Base-by-base conservation (phyloP, 768 basidiomycete species). In the Hydnomerulius pinastri region DNA sequence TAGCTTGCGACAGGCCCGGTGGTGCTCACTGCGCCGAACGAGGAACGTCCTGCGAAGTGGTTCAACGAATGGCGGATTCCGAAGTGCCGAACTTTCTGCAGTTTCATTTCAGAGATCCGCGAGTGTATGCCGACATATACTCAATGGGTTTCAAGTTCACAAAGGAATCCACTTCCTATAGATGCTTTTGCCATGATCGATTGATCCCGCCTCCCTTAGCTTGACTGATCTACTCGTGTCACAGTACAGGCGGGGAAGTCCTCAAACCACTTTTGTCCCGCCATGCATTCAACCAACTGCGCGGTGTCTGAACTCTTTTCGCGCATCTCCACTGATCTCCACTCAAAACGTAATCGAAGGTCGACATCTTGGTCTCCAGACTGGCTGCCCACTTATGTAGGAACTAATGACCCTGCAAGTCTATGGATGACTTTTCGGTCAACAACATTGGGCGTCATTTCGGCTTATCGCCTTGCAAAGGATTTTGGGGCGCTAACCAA, bases 71-170 rank as follows among this genome's bases (percentile, higher is more conserved):
- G n/a, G n/a, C n/a, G n/a, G n/a, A n/a, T n/a, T 59, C 28, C 7
- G 11, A 28, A 21, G 43, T 11, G 23, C 27, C 27, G 28, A 20
- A 43, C 30, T 4, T 18, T n/a, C 12, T 43, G 56, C 58, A 61
- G 46, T 53, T 62, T 54, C 61, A 50, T 27, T 20, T 59, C 50
- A n/a, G 40, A 51, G 54, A 56, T 59, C 51, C 57, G 58, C 52
- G 28, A 40, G 17, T 33, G 36, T 9, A 27, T 38, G 33, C 13
- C 10, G 8, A 30, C 7, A 30, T 13, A 7, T 30, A 30, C 29
- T 30, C 29, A 30, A 12, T 35, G 17, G 6, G 33, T 35, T 35
- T 17, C 33, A 13, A 35, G 33, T 35, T 17, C 30, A 32, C 8
- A 17, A 35, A 13, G 33, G 33, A 23, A 21, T 3, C 23, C 20